phyloP scores from a whole-genome alignment of 768 basidiomycete species.

The Cytidiella melzeri region DNA sequence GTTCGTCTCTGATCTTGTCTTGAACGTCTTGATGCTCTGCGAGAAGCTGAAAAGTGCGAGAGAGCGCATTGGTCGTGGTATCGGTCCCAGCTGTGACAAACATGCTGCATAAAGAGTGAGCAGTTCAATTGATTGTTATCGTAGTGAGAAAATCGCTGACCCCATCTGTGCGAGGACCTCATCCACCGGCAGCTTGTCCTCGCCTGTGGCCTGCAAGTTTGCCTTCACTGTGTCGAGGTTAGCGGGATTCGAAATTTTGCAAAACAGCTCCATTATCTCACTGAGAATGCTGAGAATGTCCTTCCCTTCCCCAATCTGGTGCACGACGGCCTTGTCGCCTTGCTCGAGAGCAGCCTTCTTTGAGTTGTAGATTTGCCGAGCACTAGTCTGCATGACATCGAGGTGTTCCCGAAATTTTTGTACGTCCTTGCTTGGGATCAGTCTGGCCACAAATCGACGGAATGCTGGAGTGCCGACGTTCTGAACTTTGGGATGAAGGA shows the following conservation, averaged over 20 bases:
- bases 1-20: constrained; percentile 19
- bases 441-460: constrained; percentile 26
- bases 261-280: constrained; percentile 26
- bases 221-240: constrained; percentile 29
- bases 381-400: constrained; percentile 30
- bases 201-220: constrained; percentile 28
- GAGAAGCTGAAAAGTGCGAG: constrained; percentile 19
- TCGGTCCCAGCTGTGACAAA: constrained; percentile 24
- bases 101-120: constrained; percentile 11
- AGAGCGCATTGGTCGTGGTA: constrained; percentile 19
- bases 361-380: constrained; percentile 29
- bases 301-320: constrained; percentile 32
- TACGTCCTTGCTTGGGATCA: constrained; percentile 26
- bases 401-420: constrained; percentile 29
- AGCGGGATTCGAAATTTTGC: background rate
- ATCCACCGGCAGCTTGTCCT: constrained; percentile 21
- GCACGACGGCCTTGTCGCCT: constrained; percentile 29
- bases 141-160: no score
- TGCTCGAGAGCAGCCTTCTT: constrained; percentile 31
- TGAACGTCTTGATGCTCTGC: constrained; percentile 19
- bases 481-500: constrained; percentile 9
- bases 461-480: constrained; percentile 20
- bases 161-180: constrained; percentile 37
- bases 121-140: no score
- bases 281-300: constrained; percentile 43